phyloP scores from a whole-genome alignment of 2,329 filamentous ascomycete species.

The Colletotrichum filicis region DNA sequence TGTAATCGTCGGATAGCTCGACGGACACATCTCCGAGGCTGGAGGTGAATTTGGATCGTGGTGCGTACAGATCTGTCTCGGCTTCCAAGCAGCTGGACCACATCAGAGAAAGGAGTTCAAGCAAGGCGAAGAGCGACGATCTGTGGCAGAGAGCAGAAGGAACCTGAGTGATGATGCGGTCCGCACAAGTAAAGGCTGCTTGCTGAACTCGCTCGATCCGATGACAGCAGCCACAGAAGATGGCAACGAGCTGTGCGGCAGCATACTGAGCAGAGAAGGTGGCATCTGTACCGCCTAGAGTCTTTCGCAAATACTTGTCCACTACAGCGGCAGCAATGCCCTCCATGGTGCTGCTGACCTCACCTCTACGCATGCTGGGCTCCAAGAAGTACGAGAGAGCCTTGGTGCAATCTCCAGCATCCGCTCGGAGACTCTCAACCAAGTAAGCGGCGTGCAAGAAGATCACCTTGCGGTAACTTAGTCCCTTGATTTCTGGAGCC shows the following conservation, averaged over 20 bases:
- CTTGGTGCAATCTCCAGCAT: conserved; percentile 89
- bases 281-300: conserved; percentile 75
- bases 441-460: conserved; percentile 92
- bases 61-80: conserved; percentile 93
- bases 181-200: conserved; percentile 84
- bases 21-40: conserved; percentile 81
- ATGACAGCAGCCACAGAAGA: conserved; percentile 92
- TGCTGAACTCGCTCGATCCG: conserved; percentile 92
- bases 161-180: conserved; percentile 84
- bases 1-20: conserved; percentile 93
- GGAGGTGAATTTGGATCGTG: conserved; percentile 84
- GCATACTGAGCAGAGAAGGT: conserved; percentile 91
- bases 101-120: conserved; percentile 93
- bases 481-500: conserved; percentile 79
- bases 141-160: conserved; percentile 92
- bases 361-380: conserved; percentile 77
- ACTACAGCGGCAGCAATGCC: conserved; percentile 75
- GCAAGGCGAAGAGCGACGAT: conserved; percentile 88
- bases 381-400: conserved; percentile 95
- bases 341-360: conserved; percentile 74
- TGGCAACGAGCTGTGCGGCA: conserved; percentile 85
- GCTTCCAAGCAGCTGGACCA: conserved; percentile 95
- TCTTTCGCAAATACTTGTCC: conserved; percentile 81
- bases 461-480: conserved; percentile 91
- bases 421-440: conserved; percentile 88